Evolutionary conservation across 2,329 filamentous ascomycete species (phyloP), one percentile per base, ranked within the genome.

Genomic region (Cercospora sp.): DNA sequence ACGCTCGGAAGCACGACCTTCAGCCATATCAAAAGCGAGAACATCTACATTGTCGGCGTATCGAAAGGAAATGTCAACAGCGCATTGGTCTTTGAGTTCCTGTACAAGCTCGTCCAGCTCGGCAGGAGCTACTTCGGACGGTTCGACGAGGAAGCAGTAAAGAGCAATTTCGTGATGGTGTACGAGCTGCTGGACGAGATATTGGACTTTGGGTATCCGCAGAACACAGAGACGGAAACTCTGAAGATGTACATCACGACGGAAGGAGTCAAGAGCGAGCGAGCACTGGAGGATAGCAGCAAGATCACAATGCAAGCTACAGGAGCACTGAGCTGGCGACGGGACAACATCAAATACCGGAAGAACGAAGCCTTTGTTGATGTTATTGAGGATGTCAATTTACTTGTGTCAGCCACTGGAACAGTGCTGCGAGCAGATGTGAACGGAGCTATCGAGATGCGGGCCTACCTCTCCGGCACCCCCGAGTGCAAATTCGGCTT

Each of bases 221-320:
- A 99, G 80, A 98, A 98, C 80, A 99, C 95, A 71, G 95, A 99
- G 82, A 97, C 94, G 64, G 95, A 99, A 80, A 98, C 95, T 16
- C 85, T 99, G 75, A 99, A 99, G 83, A 98, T 98, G 94, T 99
- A 99, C 85, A 99, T 99, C 78, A 99, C 96, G 53, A 99, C 95
- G 40, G 95, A 99, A 83, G 95, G 95, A 67, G 94, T 99, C 82
- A 97, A 97, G 81, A 96, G 93, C 33, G 93, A 93, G 79, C 85
- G 89, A 73, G 90, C 89, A 82, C 80, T 79, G 79, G 92, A 97
- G 79, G 94, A 99, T 80, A 97, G 94, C 61, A 94, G 93, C 73
- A 95, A 94, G 80, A 99, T 99, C 81, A 99, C 95, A 28, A 97
- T 98, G 94, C 95, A 99, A 84, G 96, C 95, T 12, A 99, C 95